phyloP scores from a whole-genome alignment of 768 basidiomycete species.

The Tephrocybe sp. region DNA sequence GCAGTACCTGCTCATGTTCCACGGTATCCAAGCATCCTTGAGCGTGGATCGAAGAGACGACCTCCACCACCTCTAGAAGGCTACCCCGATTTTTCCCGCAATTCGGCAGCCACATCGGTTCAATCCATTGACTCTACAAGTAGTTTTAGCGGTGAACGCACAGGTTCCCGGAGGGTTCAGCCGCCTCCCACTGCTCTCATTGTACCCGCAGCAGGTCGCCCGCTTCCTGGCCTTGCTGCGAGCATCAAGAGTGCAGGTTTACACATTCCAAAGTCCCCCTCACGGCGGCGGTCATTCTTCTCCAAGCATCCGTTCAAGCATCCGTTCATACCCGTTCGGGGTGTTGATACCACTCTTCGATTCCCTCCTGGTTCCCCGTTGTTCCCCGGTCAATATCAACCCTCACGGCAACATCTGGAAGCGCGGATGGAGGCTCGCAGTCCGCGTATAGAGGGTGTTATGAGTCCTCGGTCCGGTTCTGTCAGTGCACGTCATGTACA shows the following conservation, averaged over 20 bases:
- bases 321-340: constrained; percentile 37
- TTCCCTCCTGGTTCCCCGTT: constrained; percentile 22
- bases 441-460: constrained; percentile 10
- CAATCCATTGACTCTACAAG: background rate
- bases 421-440: constrained; percentile 17
- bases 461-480: constrained; percentile 7
- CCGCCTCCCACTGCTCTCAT: constrained; percentile 21
- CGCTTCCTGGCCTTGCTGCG: constrained; percentile 20
- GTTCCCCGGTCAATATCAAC: constrained; percentile 15
- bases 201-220: constrained; percentile 21
- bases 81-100: constrained; percentile 12
- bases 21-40: constrained; percentile 33
- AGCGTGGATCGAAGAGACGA: constrained; percentile 24
- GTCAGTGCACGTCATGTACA: constrained; percentile 2
- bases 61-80: constrained; percentile 19
- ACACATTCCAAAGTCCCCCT: constrained; percentile 29
- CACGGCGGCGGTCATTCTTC: constrained; percentile 27
- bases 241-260: constrained; percentile 19
- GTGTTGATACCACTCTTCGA: constrained; percentile 21
- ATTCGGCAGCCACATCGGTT: constrained; percentile 11
- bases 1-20: constrained; percentile 26
- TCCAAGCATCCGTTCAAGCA: constrained; percentile 29
- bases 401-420: constrained; percentile 21
- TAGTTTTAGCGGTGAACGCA: constrained; percentile 4
- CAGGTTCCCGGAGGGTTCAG: constrained; percentile 13